phyloP scores from a whole-genome alignment of 1,284 basidiomycete genomes.

The Ustilago cynodontis region DNA sequence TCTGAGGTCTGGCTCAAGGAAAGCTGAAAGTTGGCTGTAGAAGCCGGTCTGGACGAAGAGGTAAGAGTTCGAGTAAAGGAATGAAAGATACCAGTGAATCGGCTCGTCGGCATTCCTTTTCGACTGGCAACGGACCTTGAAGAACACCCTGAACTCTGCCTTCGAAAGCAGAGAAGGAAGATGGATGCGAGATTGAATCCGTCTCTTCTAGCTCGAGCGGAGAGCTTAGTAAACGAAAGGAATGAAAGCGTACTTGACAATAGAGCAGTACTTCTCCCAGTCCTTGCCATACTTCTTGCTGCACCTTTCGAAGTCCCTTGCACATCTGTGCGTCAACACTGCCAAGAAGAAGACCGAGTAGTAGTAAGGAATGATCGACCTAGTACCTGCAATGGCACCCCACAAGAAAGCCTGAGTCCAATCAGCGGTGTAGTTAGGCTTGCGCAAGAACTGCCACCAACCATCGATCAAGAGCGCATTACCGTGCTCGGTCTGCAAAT shows the following conservation, averaged over 20 bases:
- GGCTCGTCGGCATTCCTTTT: neutral
- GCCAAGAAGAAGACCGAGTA: slow-evolving; percentile 70
- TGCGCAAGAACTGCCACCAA: slow-evolving; percentile 81
- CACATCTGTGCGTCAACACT: slow-evolving; percentile 65
- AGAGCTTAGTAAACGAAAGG: slow-evolving; percentile 74
- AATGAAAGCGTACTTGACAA: slow-evolving; percentile 91
- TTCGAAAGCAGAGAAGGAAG: neutral
- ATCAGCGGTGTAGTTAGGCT: slow-evolving; percentile 75
- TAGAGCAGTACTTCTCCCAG: slow-evolving; percentile 60
- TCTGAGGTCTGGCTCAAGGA: neutral
- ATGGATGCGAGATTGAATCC: no score
- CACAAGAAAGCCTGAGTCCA: slow-evolving; percentile 83
- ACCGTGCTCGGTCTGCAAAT: slow-evolving; percentile 93
- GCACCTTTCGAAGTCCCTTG: slow-evolving; percentile 75
- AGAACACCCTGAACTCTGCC: neutral
- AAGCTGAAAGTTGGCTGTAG: neutral
- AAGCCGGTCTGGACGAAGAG: neutral
- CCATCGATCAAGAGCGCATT: slow-evolving; percentile 86
- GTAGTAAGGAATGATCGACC: slow-evolving; percentile 92
- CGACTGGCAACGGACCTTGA: neutral
- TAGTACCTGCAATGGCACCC: slow-evolving; percentile 86
- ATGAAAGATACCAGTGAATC: neutral
- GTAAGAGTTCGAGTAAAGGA: neutral
- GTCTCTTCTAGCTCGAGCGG: neutral
- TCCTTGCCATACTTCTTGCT: slow-evolving; percentile 78